Evolutionary conservation across 148 eudicot genomes (phyloP).

Genomic region (Suaeda aralocaspica): DNA sequence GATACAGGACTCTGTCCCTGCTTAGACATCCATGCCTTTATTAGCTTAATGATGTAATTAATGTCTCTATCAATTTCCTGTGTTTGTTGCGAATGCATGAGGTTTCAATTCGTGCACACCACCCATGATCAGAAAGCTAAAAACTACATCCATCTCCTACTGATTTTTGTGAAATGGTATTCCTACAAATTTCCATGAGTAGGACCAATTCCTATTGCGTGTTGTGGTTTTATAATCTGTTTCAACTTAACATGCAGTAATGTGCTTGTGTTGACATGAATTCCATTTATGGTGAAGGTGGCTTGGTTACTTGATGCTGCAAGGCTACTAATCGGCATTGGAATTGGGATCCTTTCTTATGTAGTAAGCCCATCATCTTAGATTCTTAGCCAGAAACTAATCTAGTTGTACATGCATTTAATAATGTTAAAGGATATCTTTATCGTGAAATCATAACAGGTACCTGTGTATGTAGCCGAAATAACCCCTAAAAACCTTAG

Average conservation of each 20-base stretch:
- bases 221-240: background rate
- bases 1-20: background rate
- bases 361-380: slow-evolving; percentile 38
- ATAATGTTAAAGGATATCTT: no score
- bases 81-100: background rate
- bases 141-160: background rate
- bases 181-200: background rate
- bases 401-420: slow-evolving; percentile 1
- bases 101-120: background rate
- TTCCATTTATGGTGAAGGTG: slow-evolving; percentile 35
- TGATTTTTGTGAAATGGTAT: background rate
- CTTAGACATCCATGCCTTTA: background rate
- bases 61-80: background rate
- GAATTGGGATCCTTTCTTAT: slow-evolving; percentile 73
- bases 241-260: background rate
- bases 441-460: slow-evolving; percentile 33
- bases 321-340: slow-evolving; percentile 56
- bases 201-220: background rate
- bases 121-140: background rate
- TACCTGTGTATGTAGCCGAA: slow-evolving; percentile 85
- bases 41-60: background rate
- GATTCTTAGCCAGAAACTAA: background rate
- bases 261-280: background rate
- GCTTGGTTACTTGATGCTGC: slow-evolving; percentile 66
- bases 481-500: slow-evolving; percentile 81